These are phyloP conservation scores for Agaricus subrufescens DNA, from an alignment of 768 basidiomycete genomes.

Conservation along the genomic window DNA sequence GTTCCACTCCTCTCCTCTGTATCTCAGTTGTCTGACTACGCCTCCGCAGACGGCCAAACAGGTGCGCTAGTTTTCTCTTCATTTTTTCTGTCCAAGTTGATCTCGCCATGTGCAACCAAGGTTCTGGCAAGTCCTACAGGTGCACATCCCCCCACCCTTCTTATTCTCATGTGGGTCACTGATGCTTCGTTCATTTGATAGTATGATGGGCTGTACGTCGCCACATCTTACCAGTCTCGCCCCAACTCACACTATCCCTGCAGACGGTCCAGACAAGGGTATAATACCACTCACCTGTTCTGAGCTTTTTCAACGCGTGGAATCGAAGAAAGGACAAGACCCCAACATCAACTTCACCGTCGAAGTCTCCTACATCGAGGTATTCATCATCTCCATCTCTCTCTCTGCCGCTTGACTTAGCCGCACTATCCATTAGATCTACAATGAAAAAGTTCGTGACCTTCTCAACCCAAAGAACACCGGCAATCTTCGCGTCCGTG, in stretches of 20 bases:
- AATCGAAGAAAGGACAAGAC: constrained; percentile 55
- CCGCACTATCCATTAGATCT: constrained; percentile 50
- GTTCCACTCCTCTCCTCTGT: constrained; percentile 27
- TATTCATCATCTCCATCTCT: constrained; percentile 22
- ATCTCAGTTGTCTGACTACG: constrained; percentile 9
- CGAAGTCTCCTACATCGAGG: constrained; percentile 98
- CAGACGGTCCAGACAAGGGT: constrained; percentile 93
- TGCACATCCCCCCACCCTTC: constrained; percentile 26
- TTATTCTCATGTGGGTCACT: not conserved
- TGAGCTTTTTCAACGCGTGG: constrained; percentile 86
- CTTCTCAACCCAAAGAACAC: constrained; percentile 96
- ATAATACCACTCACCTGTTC: constrained; percentile 96
- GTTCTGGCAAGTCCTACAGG: constrained; percentile 93
- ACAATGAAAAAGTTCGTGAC: constrained; percentile 98
- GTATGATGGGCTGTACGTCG: constrained; percentile 93
- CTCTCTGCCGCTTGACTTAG: not conserved
- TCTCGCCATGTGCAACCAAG: constrained; percentile 28
- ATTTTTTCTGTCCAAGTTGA: not conserved
- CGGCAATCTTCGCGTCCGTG: constrained; percentile 93
- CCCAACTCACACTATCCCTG: not conserved
- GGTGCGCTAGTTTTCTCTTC: constrained; percentile 36
- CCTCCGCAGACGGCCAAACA: constrained; percentile 67
- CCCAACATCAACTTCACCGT: constrained; percentile 79
- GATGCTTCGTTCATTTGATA: constrained; percentile 22
- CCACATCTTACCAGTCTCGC: constrained; percentile 2